Evolutionary conservation across 768 basidiomycete genomes (phyloP).

Genomic region (Trametopsis cervina): DNA sequence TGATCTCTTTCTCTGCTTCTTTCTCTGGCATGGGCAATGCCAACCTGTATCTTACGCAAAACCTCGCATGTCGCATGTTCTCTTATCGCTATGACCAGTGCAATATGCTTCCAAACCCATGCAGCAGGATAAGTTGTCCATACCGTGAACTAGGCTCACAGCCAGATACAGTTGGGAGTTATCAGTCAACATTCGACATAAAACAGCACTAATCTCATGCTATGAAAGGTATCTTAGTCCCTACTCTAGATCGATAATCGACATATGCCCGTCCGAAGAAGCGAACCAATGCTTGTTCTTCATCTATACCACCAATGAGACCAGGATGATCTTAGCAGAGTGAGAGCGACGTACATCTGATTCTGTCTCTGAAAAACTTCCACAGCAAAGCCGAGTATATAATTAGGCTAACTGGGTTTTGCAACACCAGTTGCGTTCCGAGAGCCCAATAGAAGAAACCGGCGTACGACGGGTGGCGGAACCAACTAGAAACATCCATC

Average conservation of each 20-base stretch:
- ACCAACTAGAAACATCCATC: slow-evolving; percentile 44
- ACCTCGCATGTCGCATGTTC: slow-evolving; percentile 24
- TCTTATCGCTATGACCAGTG: slow-evolving; percentile 9
- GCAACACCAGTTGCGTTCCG: slow-evolving; percentile 86
- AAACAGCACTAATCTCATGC: slow-evolving; percentile 36
- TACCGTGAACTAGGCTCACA: too few relatives aligned
- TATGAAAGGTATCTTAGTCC: slow-evolving; percentile 86
- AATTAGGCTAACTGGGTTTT: slow-evolving; percentile 72
- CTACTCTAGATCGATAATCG: slow-evolving; percentile 65
- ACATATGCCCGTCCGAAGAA: slow-evolving; percentile 92
- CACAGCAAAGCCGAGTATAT: slow-evolving; percentile 66
- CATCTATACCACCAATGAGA: slow-evolving; percentile 42
- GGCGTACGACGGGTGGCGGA: slow-evolving; percentile 92
- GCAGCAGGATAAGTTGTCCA: background rate
- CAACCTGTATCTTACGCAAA: slow-evolving; percentile 18
- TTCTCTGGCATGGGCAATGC: slow-evolving; percentile 8
- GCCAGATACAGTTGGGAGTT: too few relatives aligned
- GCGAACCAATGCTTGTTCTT: slow-evolving; percentile 69
- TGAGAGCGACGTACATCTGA: slow-evolving; percentile 48
- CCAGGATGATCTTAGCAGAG: background rate
- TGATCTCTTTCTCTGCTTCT: slow-evolving; percentile 16
- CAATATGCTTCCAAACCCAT: slow-evolving; percentile 16
- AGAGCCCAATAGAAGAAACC: slow-evolving; percentile 99
- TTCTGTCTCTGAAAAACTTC: slow-evolving; percentile 82
- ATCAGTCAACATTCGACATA: background rate